Base-by-base conservation (phyloP, 441 rosid genomes). In the Mallotus japonicus region DNA sequence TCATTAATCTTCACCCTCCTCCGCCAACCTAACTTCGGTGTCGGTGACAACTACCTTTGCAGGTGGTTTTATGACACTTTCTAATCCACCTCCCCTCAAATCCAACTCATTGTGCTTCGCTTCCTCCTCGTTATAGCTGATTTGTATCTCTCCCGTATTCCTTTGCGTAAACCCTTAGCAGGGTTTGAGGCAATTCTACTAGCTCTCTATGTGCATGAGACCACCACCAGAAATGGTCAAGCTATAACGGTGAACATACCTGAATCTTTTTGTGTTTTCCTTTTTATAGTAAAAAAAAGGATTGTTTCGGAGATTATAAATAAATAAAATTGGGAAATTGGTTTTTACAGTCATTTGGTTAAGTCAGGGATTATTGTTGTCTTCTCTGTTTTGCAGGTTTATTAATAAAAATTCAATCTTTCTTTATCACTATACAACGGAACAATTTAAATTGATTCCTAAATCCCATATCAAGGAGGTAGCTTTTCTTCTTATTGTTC, bases 41-140 rank as follows among this genome's bases (percentile, higher is more conserved):
- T 97, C 44, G 97, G 97, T 0, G 95, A 89, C 61, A 80, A 88
- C 77, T 87, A 84, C 73, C 92, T 92, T 69, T 94, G 97, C 73
- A 89, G 95, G 6, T 92, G 97, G 99, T 89, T 94, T 53, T 94
- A 94, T 78, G 97, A 94, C 67, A 87, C 97, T 5, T 92, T 94
- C 77, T 92, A 90, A 66, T 82, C 92, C 73, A 7, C 81, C 14
- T 85, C 86, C 37, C 84, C 91, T 0, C 70, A 83, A 4, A 90
- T 92, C 57, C 96, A 88, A 65, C 88, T 90, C 67, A 87, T 88
- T n/a, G 92, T 92, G 80, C 87, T 87, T 69, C 91, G 92, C 17
- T 87, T 82, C 87, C 85, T 90, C 44, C 97, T 97, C 53, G 51
- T 80, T 24, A 76, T 94, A 68, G 86, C 90, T 16, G 92, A 89